Evolutionary conservation across 495 filamentous ascomycete genomes (phyloP).

Genomic region (Tetracladium setigerum): DNA sequence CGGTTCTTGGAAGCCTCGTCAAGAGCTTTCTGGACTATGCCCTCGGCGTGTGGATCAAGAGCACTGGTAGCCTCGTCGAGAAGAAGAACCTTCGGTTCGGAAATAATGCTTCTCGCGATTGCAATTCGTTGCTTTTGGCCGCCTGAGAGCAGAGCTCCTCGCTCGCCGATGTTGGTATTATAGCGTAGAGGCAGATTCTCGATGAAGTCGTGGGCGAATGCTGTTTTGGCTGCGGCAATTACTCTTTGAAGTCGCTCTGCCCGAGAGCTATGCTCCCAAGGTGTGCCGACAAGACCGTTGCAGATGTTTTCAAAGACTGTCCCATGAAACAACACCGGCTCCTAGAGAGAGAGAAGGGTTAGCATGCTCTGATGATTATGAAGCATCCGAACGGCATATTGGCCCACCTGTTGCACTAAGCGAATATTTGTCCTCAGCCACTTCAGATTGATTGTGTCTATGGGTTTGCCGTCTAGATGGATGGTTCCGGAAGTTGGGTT

Average conservation of each 20-base stretch:
- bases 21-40: slow-evolving; percentile 84
- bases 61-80: slow-evolving; percentile 91
- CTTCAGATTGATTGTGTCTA: slow-evolving; percentile 48
- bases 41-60: slow-evolving; percentile 86
- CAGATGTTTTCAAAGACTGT: slow-evolving; percentile 59
- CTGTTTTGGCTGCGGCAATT: slow-evolving; percentile 24
- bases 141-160: slow-evolving; percentile 80
- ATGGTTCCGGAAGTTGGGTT: slow-evolving; percentile 31
- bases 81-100: slow-evolving; percentile 85
- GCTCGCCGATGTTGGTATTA: slow-evolving; percentile 86
- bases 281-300: slow-evolving; percentile 36
- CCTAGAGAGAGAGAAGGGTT: too few species aligned
- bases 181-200: slow-evolving; percentile 49
- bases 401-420: slow-evolving; percentile 48
- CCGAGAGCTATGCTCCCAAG: background rate
- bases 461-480: slow-evolving; percentile 43
- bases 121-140: slow-evolving; percentile 94
- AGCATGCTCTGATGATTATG: too few species aligned
- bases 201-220: slow-evolving; percentile 41
- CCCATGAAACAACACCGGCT: slow-evolving; percentile 54
- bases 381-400: too few species aligned
- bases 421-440: slow-evolving; percentile 49
- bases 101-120: slow-evolving; percentile 77
- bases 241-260: slow-evolving; percentile 24
- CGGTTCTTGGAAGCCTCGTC: slow-evolving; percentile 78